These are phyloP conservation scores for Sphagnurus paluster DNA, from an alignment of 1,284 basidiomycete species.

Conservation along the genomic window DNA sequence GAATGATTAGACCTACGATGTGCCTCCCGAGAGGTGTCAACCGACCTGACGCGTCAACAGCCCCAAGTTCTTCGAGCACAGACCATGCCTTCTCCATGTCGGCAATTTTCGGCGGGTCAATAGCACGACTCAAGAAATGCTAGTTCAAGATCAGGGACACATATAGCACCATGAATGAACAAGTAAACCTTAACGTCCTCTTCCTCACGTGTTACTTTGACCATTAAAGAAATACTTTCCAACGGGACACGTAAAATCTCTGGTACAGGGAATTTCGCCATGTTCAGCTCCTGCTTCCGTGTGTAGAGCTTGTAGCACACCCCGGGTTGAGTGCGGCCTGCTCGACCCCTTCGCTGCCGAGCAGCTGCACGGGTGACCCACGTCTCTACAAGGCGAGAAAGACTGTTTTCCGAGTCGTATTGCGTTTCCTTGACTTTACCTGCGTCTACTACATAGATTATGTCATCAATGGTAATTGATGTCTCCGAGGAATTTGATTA, in stretches of 20 bases:
- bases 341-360: slow-evolving; percentile 85
- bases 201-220: slow-evolving; percentile 80
- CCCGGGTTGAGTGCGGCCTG: slow-evolving; percentile 86
- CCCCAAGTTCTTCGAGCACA: slow-evolving; percentile 79
- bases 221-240: slow-evolving; percentile 80
- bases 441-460: slow-evolving; percentile 82
- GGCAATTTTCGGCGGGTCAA: slow-evolving; percentile 79
- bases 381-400: slow-evolving; percentile 78
- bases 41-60: slow-evolving; percentile 61
- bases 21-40: slow-evolving; percentile 86
- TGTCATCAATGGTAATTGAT: slow-evolving; percentile 92
- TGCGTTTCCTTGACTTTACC: slow-evolving; percentile 91
- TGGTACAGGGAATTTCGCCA: slow-evolving; percentile 77
- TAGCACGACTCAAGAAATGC: slow-evolving; percentile 69
- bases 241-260: slow-evolving; percentile 91
- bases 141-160: slow-evolving; percentile 15
- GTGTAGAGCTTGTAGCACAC: slow-evolving; percentile 87
- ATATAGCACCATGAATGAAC: neutral
- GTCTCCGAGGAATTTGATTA: slow-evolving; percentile 54
- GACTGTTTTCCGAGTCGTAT: slow-evolving; percentile 75
- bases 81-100: slow-evolving; percentile 82
- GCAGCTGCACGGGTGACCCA: slow-evolving; percentile 84
- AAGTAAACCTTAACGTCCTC: slow-evolving; percentile 74
- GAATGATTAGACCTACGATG: slow-evolving; percentile 51
- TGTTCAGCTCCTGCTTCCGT: slow-evolving; percentile 66